Evolutionary conservation across 441 rosid species (phyloP).

Genomic region (Viola pubescens): DNA sequence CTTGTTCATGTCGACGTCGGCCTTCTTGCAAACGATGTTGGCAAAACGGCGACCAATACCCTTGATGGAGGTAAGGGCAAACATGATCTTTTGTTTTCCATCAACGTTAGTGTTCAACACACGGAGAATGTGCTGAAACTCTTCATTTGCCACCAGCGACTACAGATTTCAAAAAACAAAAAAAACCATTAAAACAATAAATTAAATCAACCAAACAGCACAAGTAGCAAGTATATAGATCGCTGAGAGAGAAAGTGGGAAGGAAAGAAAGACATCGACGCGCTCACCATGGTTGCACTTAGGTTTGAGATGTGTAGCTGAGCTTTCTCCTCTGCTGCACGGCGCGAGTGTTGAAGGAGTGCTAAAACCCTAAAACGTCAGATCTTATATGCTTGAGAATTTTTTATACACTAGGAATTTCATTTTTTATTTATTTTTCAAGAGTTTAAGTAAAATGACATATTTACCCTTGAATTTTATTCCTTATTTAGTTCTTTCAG

Average conservation of each 20-base stretch:
- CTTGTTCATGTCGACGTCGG: conserved; percentile 88
- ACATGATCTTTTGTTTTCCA: conserved; percentile 88
- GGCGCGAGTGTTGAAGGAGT: no score
- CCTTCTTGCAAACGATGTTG: conserved; percentile 89
- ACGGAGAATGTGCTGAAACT: conserved; percentile 86
- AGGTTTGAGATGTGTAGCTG: background rate
- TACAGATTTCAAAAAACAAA: conserved; percentile 6
- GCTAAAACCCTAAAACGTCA: no score
- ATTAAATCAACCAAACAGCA: background rate
- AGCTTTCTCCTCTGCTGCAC: background rate
- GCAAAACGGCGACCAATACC: conserved; percentile 89
- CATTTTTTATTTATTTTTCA: no score
- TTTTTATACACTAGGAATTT: no score
- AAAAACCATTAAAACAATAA: background rate
- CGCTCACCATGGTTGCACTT: background rate
- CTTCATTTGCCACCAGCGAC: conserved; percentile 81
- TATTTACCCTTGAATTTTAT: no score
- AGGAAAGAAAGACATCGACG: background rate
- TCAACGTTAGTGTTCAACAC: conserved; percentile 85
- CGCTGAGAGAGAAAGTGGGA: background rate
- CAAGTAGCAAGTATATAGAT: background rate
- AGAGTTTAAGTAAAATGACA: no score
- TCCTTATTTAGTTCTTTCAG: no score
- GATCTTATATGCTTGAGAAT: no score
- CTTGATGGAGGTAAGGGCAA: conserved; percentile 82